Evolutionary conservation across 2,329 filamentous ascomycete species (phyloP), one percentile per base, ranked within the genome.

Genomic region (Lasiodiplodia citricola): DNA sequence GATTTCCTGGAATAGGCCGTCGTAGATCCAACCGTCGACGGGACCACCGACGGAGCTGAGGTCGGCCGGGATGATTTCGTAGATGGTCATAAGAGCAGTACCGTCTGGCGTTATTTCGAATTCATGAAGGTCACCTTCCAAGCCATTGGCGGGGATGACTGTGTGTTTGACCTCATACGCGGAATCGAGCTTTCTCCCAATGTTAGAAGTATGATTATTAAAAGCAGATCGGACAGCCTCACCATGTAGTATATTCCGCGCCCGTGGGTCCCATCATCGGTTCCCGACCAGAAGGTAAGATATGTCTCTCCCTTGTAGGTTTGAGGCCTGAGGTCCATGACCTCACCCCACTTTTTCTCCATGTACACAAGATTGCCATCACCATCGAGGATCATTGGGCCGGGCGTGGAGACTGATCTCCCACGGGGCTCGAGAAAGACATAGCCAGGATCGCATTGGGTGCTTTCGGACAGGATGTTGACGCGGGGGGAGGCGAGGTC

Each of bases 61-160:
- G 69, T 85, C 79, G 8, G 74, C 76, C 5, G 76, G 75, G 4
- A 78, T 75, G 2, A 78, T 69, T 28, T 80, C 76, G 62, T 84
- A 84, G n/a, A 81, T 75, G 0, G 79, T 78, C 31, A 85, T 75
- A 3, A 85, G 68, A 0, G 81, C 81, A 0, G 83, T 84, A n/a
- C 79, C 78, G 10, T 82, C 72, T 4, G 71, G 68, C 0, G 83
- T 85, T 58, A 85, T 80, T 13, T 74, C 75, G 47, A 84, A 83
- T 64, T 85, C 83, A 67, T 85, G 81, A 18, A 83, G 70, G 68
- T 85, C 83, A 13, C 71, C 73, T 14, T 69, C 69, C 18, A 71
- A 54, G 7, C 75, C 78, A n/a, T 77, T 72, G 6, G 63, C 68
- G 1, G 71, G 60, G 5, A 28, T 63, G 50, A 71, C 57, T 16